These are phyloP conservation scores for Ceratocystis smalleyi DNA, from an alignment of 2,329 filamentous ascomycete genomes.

Conservation along the genomic window DNA sequence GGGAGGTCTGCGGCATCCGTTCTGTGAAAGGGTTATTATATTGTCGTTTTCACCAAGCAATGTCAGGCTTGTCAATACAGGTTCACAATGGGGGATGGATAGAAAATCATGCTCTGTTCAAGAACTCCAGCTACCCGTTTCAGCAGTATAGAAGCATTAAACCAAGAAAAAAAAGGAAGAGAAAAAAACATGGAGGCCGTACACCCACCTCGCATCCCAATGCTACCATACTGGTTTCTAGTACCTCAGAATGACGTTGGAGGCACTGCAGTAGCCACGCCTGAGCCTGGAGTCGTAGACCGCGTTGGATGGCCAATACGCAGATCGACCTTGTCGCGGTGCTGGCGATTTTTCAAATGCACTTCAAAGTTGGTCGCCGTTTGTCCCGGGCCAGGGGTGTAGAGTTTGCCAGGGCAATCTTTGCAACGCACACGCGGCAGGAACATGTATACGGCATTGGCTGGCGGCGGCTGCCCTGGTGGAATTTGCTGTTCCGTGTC, in stretches of 20 bases:
- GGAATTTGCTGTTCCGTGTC: constrained; percentile 51
- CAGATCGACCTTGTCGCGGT: constrained; percentile 50
- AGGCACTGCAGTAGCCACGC: not conserved
- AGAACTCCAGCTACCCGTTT: constrained; percentile 8
- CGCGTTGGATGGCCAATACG: constrained; percentile 22
- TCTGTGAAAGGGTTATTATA: too few relatives aligned
- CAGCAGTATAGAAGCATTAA: not conserved
- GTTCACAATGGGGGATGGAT: not conserved
- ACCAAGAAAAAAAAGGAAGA: not conserved
- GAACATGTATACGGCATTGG: constrained; percentile 62
- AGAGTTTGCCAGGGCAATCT: constrained; percentile 86
- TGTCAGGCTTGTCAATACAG: not conserved
- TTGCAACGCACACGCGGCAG: constrained; percentile 79
- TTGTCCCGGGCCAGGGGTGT: constrained; percentile 73
- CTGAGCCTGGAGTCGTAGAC: constrained; percentile 4
- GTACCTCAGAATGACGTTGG: not conserved
- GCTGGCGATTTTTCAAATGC: constrained; percentile 71
- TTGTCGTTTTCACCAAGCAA: not conserved
- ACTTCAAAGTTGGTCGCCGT: constrained; percentile 86
- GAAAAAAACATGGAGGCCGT: not conserved
- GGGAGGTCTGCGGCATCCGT: too few relatives aligned
- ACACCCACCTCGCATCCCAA: not conserved
- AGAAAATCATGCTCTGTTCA: constrained; percentile 4
- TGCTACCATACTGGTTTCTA: not conserved
- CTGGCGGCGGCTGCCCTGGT: constrained; percentile 36